Conservation (phyloP, 1,139 yeast species). For the Magnusiomyces ingens region DNA sequence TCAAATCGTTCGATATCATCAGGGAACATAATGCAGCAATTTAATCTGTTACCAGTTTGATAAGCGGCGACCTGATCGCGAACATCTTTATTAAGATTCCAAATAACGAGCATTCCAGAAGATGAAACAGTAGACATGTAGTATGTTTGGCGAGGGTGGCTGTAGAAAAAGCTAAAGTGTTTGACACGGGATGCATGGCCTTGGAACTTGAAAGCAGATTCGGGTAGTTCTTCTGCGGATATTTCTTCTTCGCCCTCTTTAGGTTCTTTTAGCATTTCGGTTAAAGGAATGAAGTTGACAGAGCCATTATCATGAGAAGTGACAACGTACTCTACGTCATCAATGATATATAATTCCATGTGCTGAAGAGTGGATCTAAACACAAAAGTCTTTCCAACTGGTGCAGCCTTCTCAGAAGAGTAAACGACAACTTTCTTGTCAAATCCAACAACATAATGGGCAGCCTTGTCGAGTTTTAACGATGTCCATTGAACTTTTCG, state of each 20-base stretch:
- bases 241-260: conserved; percentile 30
- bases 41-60: conserved; percentile 87
- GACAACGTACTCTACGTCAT: conserved; percentile 47
- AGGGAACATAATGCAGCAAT: conserved; percentile 72
- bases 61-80: conserved; percentile 85
- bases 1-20: conserved; percentile 70
- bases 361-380: conserved; percentile 62
- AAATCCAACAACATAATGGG: conserved; percentile 68
- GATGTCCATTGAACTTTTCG: conserved; percentile 33
- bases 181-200: conserved; percentile 88
- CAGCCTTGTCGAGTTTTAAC: conserved; percentile 34
- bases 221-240: conserved; percentile 21
- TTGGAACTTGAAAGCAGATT: conserved; percentile 42
- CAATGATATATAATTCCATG: conserved; percentile 42
- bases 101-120: conserved; percentile 86
- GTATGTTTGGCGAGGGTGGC: conserved; percentile 31
- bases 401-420: conserved; percentile 57
- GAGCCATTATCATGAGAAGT: conserved; percentile 69
- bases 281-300: conserved; percentile 50
- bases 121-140: conserved; percentile 79
- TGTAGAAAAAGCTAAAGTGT: conserved; percentile 53
- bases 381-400: conserved; percentile 41
- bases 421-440: conserved; percentile 58
- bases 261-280: conserved; percentile 22
- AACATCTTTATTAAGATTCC: conserved; percentile 55